Evolutionary conservation across 1,284 basidiomycete genomes (phyloP).

Genomic region (Coniferiporia sulphurascens): DNA sequence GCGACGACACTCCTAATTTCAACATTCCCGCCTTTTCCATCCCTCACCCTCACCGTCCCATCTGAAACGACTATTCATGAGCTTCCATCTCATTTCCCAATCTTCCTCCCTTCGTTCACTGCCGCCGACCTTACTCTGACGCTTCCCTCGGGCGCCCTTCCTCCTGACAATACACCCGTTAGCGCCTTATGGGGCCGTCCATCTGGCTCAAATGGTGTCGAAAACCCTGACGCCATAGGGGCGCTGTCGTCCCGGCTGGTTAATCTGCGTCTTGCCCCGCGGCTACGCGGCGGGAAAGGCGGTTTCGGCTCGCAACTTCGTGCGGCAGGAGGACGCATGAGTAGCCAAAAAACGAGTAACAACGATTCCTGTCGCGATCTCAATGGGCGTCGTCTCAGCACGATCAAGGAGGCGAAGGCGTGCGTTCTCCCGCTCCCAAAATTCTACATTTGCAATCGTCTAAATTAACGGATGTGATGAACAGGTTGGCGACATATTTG

Average conservation of each 20-base stretch:
- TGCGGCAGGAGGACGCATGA: constrained; percentile 97
- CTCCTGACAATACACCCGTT: constrained; percentile 36
- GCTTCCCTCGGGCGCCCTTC: constrained; percentile 46
- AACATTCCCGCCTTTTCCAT: constrained; percentile 72
- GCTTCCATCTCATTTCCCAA: constrained; percentile 53
- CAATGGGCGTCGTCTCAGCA: constrained; percentile 84
- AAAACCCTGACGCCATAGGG: constrained; percentile 19
- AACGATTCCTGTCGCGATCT: constrained; percentile 95
- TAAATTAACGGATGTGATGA: constrained; percentile 11
- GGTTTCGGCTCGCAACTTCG: constrained; percentile 96
- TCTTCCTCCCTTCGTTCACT: constrained; percentile 45
- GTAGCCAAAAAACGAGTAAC: constrained; percentile 90
- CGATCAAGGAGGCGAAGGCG: constrained; percentile 95
- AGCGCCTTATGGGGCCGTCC: constrained; percentile 35
- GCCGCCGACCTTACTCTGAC: constrained; percentile 43
- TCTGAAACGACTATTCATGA: constrained; percentile 46
- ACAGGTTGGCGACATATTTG: constrained; percentile 84
- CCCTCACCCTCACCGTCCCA: constrained; percentile 58
- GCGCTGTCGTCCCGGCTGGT: constrained; percentile 36
- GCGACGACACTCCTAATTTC: constrained; percentile 55
- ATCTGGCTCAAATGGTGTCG: background rate
- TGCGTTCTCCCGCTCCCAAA: constrained; percentile 30
- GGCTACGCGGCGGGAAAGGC: constrained; percentile 88
- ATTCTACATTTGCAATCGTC: background rate
- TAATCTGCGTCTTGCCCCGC: constrained; percentile 60